Evolutionary conservation across 129 eudicot species (phyloP), one percentile per base, ranked within the genome.

Genomic region (Flaveria trinervia): DNA sequence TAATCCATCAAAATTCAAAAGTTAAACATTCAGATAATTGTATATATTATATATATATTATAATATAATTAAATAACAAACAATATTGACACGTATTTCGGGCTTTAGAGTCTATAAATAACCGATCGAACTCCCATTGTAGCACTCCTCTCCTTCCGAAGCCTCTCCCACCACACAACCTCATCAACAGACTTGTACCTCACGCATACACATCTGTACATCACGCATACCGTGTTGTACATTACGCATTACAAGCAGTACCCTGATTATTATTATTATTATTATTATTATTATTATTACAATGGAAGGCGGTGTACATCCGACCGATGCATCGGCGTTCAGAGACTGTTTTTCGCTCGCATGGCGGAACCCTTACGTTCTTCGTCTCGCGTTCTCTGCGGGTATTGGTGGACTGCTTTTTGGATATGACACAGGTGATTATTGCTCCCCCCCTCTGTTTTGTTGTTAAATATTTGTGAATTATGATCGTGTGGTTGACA

Each of bases 341-440:
- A 77, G 75, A 71, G 90, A 83, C 0, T 90, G 96, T 73, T 78
- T 90, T 23, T 87, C 88, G 1, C 78, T 90, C 3, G 86, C 92
- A 69, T 78, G 88, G 90, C 72, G 71, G 33, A 88, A 90, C 30
- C 90, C 90, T 20, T 90, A 81, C 54, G 84, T 88, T 69, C 89
- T 90, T 23, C 90, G 93, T 49, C 87, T 90, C 51, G 93, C 93
- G 76, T 88, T 90, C 78, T 88, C 93, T 66, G 96, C 91, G 71
- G 96, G 96, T 64, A 88, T 90, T 13, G 96, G 96, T 72, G 96
- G 96, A 65, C 87, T 90, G 43, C 89, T 90, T 57, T 90, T 90
- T 55, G 96, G 93, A 20, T 88, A 90, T 12, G 96, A 90, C 39
- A 90, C 96, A 45, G 93, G 93, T 88, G 71, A 67, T 30, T 20